Conservation (phyloP, 441 rosid genomes). For the Populus hybrid region DNA sequence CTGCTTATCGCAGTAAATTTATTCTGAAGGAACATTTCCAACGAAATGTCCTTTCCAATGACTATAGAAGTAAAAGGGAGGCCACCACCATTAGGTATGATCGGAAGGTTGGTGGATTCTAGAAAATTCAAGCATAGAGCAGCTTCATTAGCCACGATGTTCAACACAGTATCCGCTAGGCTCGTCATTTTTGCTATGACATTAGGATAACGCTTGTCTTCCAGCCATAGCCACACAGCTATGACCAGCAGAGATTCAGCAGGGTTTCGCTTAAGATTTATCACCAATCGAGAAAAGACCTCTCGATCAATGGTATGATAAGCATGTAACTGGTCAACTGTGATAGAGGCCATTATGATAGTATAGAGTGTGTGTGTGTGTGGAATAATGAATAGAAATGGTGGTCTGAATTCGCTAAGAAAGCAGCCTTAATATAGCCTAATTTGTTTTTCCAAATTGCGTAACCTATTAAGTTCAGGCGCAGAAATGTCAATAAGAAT, state of each 20-base stretch:
- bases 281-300: constrained; percentile 42
- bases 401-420: background rate
- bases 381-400: constrained; percentile 1
- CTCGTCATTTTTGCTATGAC: constrained; percentile 26
- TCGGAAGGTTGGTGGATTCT: background rate
- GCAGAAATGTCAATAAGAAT: background rate
- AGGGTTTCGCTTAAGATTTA: constrained; percentile 29
- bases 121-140: constrained; percentile 33
- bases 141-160: constrained; percentile 43
- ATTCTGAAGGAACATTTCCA: constrained; percentile 31
- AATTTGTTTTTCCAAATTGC: background rate
- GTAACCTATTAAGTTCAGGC: background rate
- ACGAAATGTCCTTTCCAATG: constrained; percentile 27
- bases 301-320: constrained; percentile 50
- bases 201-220: constrained; percentile 43
- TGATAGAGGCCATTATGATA: constrained; percentile 28
- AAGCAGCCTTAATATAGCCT: background rate
- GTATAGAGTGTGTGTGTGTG: background rate
- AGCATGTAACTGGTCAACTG: constrained; percentile 33
- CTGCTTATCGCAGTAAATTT: constrained; percentile 47
- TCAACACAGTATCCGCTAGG: constrained; percentile 29
- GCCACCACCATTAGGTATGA: background rate
- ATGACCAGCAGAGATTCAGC: constrained; percentile 52
- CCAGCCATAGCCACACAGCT: constrained; percentile 70
- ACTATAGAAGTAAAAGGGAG: constrained; percentile 36